A percentile compares a stretch with the other conserved stretches of the same genome.
These are phyloP conservation scores for Aspergillus vadensis DNA, from an alignment of 2,329 filamentous ascomycete genomes.

Conservation along the genomic window DNA sequence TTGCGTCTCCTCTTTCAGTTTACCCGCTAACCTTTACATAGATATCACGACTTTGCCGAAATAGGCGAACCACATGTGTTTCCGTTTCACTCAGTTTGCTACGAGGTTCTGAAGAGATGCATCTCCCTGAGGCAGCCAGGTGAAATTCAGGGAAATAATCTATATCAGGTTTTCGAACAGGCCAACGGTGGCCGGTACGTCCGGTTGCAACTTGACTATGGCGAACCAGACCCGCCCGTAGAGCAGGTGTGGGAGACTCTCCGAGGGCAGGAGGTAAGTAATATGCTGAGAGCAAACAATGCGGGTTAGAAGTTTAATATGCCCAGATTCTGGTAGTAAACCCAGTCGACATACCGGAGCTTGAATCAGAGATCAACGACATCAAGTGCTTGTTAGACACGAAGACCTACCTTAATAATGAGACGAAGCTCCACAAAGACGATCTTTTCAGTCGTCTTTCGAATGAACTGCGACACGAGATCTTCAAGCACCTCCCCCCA, in stretches of 20 bases:
- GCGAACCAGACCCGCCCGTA: constrained; percentile 1
- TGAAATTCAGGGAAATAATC: not conserved
- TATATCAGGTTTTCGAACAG: not conserved
- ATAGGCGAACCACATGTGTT: not conserved
- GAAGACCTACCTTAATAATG: not conserved
- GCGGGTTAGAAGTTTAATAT: no score
- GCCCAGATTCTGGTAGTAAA: not conserved
- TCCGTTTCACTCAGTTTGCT: constrained; percentile 3
- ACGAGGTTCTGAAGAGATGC: constrained; percentile 5
- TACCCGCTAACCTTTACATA: not conserved
- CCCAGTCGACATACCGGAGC: not conserved
- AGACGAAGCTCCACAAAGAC: not conserved
- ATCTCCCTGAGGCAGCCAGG: not conserved
- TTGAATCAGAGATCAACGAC: not conserved
- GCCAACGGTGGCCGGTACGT: constrained; percentile 2
- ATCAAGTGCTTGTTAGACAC: not conserved
- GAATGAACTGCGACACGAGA: not conserved
- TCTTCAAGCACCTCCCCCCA: not conserved
- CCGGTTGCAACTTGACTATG: constrained; percentile 9
- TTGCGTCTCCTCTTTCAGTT: not conserved
- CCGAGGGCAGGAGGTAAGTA: constrained; percentile 5
- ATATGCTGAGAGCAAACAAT: not conserved
- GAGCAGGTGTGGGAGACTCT: constrained; percentile 1
- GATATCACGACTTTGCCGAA: constrained; percentile 1
- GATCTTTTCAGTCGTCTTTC: constrained; percentile 3